These are phyloP conservation scores for Alternaria alternata DNA, from an alignment of 2,329 filamentous ascomycete genomes.

Conservation along the genomic window DNA sequence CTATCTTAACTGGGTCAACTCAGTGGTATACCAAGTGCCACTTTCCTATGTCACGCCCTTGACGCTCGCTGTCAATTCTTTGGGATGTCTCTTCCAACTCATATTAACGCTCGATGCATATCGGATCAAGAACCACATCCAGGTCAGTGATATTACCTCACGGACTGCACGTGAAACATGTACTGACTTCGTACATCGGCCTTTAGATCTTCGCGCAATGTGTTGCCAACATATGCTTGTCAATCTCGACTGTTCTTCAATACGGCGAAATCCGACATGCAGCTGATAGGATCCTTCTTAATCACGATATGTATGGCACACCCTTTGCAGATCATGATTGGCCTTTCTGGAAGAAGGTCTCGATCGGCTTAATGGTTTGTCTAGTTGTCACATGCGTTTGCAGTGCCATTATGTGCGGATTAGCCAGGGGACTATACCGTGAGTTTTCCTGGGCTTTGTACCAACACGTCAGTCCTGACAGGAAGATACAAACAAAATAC, in stretches of 20 bases:
- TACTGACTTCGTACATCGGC: neutral
- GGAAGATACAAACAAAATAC: slow-evolving; percentile 19
- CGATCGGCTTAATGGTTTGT: slow-evolving; percentile 12
- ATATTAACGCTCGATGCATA: slow-evolving; percentile 34
- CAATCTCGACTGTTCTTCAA: slow-evolving; percentile 27
- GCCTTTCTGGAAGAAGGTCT: slow-evolving; percentile 15
- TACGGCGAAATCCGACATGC: slow-evolving; percentile 21
- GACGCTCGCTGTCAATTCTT: slow-evolving; percentile 20
- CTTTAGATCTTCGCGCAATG: slow-evolving; percentile 24
- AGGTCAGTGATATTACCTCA: neutral
- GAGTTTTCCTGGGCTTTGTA: slow-evolving; percentile 33
- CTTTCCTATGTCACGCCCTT: slow-evolving; percentile 26
- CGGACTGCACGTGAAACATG: neutral
- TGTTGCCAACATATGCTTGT: slow-evolving; percentile 29
- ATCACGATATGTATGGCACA: neutral
- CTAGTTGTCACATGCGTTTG: slow-evolving; percentile 8
- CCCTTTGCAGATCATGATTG: slow-evolving; percentile 26
- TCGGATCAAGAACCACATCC: slow-evolving; percentile 35
- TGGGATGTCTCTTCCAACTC: slow-evolving; percentile 32
- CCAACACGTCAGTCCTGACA: slow-evolving; percentile 24
- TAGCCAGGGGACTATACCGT: slow-evolving; percentile 12
- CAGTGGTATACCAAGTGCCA: slow-evolving; percentile 28
- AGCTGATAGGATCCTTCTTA: neutral
- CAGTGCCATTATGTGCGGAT: slow-evolving; percentile 6
- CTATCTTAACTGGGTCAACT: slow-evolving; percentile 30